phyloP scores from a whole-genome alignment of 768 basidiomycete genomes.

The Pleurotus giganteus region DNA sequence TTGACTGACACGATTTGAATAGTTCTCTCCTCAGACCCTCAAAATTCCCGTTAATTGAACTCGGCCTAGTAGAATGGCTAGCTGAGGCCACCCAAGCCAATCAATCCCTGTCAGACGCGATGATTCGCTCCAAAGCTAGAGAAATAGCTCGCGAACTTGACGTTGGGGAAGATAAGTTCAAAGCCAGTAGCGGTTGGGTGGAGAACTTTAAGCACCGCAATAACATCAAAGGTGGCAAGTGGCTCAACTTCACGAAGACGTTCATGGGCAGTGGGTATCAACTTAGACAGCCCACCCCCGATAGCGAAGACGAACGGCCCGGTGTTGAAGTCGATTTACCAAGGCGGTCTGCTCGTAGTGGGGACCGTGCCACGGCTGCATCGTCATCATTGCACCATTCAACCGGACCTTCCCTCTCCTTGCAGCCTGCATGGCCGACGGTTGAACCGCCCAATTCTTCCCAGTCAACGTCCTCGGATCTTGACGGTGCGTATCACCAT shows the following conservation, averaged over 20 bases:
- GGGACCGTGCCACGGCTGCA: neutral
- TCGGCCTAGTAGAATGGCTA: slow-evolving; percentile 59
- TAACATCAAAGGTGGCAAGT: slow-evolving; percentile 67
- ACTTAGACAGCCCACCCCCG: slow-evolving; percentile 10
- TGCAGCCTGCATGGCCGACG: slow-evolving; percentile 20
- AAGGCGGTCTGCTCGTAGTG: neutral
- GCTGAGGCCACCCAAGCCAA: slow-evolving; percentile 46
- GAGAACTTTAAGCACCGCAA: slow-evolving; percentile 89
- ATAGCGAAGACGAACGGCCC: slow-evolving; percentile 34
- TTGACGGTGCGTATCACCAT: slow-evolving; percentile 1
- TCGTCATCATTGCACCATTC: neutral
- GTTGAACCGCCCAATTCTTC: neutral
- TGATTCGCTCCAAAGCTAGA: slow-evolving; percentile 63
- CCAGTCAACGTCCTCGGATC: neutral
- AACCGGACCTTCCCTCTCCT: slow-evolving; percentile 11
- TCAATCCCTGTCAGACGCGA: slow-evolving; percentile 59
- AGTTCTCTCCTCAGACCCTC: slow-evolving; percentile 49
- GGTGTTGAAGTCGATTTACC: slow-evolving; percentile 18
- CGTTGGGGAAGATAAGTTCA: slow-evolving; percentile 74
- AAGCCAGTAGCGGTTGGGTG: slow-evolving; percentile 90
- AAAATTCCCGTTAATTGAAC: slow-evolving; percentile 80
- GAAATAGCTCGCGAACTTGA: slow-evolving; percentile 56
- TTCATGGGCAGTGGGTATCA: slow-evolving; percentile 24
- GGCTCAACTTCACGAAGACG: slow-evolving; percentile 39
- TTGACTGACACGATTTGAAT: too few species aligned